Evolutionary conservation across 2,329 filamentous ascomycete genomes (phyloP).

Genomic region (Harringtonia aguacate): DNA sequence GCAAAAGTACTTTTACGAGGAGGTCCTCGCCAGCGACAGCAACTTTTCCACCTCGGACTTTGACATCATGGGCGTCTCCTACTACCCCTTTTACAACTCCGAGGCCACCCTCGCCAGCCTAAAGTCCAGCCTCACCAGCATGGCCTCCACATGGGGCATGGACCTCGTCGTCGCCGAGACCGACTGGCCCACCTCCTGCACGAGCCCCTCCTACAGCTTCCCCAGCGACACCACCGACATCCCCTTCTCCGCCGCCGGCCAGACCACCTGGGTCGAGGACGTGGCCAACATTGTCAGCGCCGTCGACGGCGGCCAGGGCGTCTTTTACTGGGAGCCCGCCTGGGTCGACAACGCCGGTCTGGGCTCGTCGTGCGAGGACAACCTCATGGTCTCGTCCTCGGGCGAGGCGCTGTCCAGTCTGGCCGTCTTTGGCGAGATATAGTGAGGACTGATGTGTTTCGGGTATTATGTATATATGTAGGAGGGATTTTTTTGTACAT

Average conservation of each 20-base stretch:
- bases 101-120: constrained; percentile 48
- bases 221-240: constrained; percentile 49
- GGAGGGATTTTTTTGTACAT: too few relatives aligned
- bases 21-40: constrained; percentile 31
- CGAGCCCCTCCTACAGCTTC: constrained; percentile 45
- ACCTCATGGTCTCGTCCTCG: constrained; percentile 8
- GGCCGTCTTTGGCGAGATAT: constrained; percentile 1
- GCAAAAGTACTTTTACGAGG: constrained; percentile 51
- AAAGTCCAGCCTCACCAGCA: constrained; percentile 41
- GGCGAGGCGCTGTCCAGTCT: constrained; percentile 10
- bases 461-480: too few relatives aligned
- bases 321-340: constrained; percentile 59
- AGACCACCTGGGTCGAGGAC: constrained; percentile 48
- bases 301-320: constrained; percentile 41
- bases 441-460: too few relatives aligned
- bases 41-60: constrained; percentile 37
- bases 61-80: constrained; percentile 62
- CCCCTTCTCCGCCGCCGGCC: constrained; percentile 52
- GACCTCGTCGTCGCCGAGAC: constrained; percentile 59
- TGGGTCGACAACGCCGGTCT: constrained; percentile 10
- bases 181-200: constrained; percentile 57
- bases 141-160: constrained; percentile 53
- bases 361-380: constrained; percentile 11
- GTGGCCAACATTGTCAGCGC: constrained; percentile 45
- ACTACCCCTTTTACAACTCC: constrained; percentile 60